Evolutionary conservation across 495 filamentous ascomycete species (phyloP), one percentile per base, ranked within the genome.

Genomic region (Penicillium roqueforti): DNA sequence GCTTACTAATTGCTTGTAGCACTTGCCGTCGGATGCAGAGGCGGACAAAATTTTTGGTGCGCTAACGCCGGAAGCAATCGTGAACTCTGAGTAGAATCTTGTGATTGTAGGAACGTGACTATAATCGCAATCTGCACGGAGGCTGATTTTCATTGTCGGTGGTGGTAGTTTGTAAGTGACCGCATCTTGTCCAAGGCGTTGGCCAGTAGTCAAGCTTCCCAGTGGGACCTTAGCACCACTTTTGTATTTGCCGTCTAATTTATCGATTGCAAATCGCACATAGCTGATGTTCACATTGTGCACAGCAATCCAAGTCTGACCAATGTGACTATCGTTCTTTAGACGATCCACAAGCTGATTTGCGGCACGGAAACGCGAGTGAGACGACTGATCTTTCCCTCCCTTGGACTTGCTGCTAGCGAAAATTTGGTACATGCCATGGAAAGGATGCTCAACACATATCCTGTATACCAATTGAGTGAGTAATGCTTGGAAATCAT

Each of bases 341-440:
- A 97, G 72, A 13, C 73, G 65, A 19, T 80, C 77, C 5, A 82
- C 78, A 48, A 97, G 76, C 34, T 77, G 80, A 11, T 73, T 78
- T 9, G 90, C 91, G 25, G 92, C 91, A 46, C 72, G 71, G 58
- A 84, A 80, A 45, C 95, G 83, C 20, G 87, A 87, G 36, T 84
- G 65, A 19, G 88, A 86, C 6, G 83, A 76, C 26, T 86, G 80
- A 52, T 97, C 92, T 58, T 87, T 83, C 29, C 81, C 73, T 32
- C 77, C 74, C 58, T 79, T 82, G 16, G 80, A 83, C 60, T 81
- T 90, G 51, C 78, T 84, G 31, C 86, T 84, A 7, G 91, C 85
- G 72, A 90, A 95, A 19, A 99, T 90, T 48, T 97, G 91, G 64
- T 97, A 92, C 84, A 96, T 92, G 37, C 88, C 89, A 61, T 99